Conservation (phyloP, 805 yeast genomes). For the Saturnispora halmiae region DNA sequence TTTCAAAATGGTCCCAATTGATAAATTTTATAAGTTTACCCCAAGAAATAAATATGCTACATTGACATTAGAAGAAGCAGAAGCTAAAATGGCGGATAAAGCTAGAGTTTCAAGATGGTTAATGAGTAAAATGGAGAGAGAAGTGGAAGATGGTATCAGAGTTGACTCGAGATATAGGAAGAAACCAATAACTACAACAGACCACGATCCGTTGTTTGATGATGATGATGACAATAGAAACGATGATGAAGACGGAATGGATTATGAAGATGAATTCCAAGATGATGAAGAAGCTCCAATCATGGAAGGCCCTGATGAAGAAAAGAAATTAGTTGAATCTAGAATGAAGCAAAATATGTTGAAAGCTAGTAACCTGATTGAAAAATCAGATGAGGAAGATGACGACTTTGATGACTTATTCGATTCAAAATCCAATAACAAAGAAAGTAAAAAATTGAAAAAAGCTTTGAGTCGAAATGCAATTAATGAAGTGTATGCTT, state of each 20-base stretch:
- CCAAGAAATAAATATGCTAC: conserved; percentile 92
- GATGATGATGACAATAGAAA: conserved; percentile 38
- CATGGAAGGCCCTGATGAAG: conserved; percentile 93
- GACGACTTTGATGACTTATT: conserved; percentile 64
- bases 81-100: conserved; percentile 76
- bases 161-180: conserved; percentile 42
- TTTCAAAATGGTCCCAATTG: conserved; percentile 90
- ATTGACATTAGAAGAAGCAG: conserved; percentile 86
- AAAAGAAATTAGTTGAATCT: conserved; percentile 78
- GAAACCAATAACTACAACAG: conserved; percentile 29
- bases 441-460: conserved; percentile 80
- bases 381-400: conserved; percentile 53
- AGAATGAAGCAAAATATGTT: conserved; percentile 79
- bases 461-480: conserved; percentile 80
- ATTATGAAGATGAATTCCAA: conserved; percentile 93
- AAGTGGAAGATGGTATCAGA: conserved; percentile 47
- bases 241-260: conserved; percentile 78
- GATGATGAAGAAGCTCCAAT: conserved; percentile 99
- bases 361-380: conserved; percentile 62
- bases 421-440: conserved; percentile 65
- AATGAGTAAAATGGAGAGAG: conserved; percentile 78
- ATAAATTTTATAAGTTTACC: conserved; percentile 86
- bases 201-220: conserved; percentile 27
- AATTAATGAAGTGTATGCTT: conserved; percentile 79
- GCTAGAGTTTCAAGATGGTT: conserved; percentile 85